Percentiles rank a stretch among this genome's conserved stretches.
phyloP scores from a whole-genome alignment of 2,329 filamentous ascomycete genomes.

The Orbilia brochopaga region DNA sequence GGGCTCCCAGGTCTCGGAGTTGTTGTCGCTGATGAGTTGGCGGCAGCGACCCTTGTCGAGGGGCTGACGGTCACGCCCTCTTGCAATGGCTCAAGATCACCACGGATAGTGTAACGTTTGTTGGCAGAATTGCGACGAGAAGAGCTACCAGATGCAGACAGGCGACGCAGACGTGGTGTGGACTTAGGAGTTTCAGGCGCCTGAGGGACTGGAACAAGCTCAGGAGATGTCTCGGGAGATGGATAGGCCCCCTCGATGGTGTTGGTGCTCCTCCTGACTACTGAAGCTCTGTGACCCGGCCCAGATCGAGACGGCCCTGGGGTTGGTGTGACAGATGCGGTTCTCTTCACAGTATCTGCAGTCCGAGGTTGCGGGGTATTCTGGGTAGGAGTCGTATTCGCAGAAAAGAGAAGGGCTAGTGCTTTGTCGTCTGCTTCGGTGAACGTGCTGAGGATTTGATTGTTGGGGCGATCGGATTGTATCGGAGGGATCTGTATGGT shows the following conservation, averaged over 20 bases:
- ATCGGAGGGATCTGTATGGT: conserved; percentile 4
- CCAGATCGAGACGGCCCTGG: conserved; percentile 22
- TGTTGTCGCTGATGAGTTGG: conserved; percentile 17
- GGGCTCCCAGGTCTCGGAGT: conserved; percentile 42
- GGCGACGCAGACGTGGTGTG: conserved; percentile 38
- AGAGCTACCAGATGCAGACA: conserved; percentile 22
- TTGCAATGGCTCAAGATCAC: conserved; percentile 34
- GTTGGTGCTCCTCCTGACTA: conserved; percentile 23
- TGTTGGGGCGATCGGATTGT: neutral
- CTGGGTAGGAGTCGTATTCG: conserved; percentile 31
- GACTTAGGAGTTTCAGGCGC: conserved; percentile 31
- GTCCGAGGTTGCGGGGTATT: conserved; percentile 17
- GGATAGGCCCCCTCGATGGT: conserved; percentile 45
- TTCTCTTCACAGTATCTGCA: conserved; percentile 19
- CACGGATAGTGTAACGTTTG: conserved; percentile 25
- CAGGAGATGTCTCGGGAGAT: conserved; percentile 46
- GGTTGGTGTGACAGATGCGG: conserved; percentile 17
- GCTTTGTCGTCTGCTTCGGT: conserved; percentile 47
- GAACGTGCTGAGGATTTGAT: conserved; percentile 25
- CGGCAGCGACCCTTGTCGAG: conserved; percentile 18
- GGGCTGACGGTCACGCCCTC: conserved; percentile 23
- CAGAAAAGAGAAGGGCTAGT: conserved; percentile 33
- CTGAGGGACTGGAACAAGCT: conserved; percentile 24
- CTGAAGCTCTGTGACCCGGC: conserved; percentile 15
- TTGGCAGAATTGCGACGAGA: conserved; percentile 21